Evolutionary conservation across 2,329 filamentous ascomycete species (phyloP).

Genomic region (Microcera coccophila): DNA sequence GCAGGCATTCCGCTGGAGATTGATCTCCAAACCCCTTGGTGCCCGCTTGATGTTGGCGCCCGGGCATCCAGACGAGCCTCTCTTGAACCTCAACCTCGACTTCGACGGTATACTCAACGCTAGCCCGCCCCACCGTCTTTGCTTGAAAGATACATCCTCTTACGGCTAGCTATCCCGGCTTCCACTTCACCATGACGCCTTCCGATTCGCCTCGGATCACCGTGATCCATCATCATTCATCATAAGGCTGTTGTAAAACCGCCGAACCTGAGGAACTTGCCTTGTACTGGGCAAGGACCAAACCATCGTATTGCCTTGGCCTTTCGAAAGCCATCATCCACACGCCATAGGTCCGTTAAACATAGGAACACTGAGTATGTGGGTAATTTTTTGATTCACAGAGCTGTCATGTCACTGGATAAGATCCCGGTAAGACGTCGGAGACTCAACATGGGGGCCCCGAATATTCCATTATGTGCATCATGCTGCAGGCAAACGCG

Average conservation of each 20-base stretch:
- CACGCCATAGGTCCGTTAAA: too few species aligned
- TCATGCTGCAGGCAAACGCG: constrained; percentile 14
- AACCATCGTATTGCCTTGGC: too few species aligned
- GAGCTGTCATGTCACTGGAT: neutral
- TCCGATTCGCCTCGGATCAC: constrained; percentile 13
- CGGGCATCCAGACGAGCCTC: neutral
- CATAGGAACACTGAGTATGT: neutral
- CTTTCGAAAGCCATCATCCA: too few species aligned
- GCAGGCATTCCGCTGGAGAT: too few species aligned
- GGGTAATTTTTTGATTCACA: neutral
- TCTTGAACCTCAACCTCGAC: neutral
- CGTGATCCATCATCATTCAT: constrained; percentile 17
- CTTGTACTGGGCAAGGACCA: constrained; percentile 1
- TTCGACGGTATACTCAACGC: neutral
- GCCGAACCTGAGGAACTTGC: constrained; percentile 4
- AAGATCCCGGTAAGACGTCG: constrained; percentile 13
- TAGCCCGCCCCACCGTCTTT: neutral
- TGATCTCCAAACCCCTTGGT: neutral
- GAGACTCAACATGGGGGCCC: constrained; percentile 7
- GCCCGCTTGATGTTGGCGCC: constrained; percentile 4
- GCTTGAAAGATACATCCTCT: constrained; percentile 19
- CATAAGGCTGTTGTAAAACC: constrained; percentile 21
- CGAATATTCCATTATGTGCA: constrained; percentile 22
- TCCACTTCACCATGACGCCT: constrained; percentile 10
- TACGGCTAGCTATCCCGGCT: constrained; percentile 16